phyloP scores from a whole-genome alignment of 2,329 filamentous ascomycete genomes.

The Ilyonectria sp. region DNA sequence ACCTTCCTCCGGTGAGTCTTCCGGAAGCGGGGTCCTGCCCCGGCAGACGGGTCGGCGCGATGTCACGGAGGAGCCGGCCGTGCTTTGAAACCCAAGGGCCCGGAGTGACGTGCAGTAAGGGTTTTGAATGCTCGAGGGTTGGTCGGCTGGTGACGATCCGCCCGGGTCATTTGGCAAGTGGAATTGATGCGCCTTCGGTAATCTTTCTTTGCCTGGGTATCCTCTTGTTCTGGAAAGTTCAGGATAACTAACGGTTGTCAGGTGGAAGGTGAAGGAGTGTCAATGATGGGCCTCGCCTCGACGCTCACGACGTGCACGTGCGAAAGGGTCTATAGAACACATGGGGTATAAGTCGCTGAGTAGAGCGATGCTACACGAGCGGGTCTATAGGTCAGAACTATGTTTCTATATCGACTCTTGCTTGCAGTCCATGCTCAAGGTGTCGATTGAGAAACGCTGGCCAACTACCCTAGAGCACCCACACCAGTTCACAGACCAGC shows the following conservation, averaged over 20 bases:
- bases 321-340: not conserved
- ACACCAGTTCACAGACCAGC: constrained; percentile 14
- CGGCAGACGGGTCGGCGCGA: not conserved
- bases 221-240: not conserved
- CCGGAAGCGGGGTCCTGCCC: not conserved
- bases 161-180: not conserved
- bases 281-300: not conserved
- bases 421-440: not conserved
- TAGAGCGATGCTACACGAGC: not conserved
- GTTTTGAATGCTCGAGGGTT: not conserved
- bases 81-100: not conserved
- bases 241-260: too few relatives aligned
- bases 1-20: not conserved
- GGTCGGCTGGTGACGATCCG: not conserved
- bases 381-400: not conserved
- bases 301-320: not conserved
- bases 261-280: not conserved
- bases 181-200: not conserved
- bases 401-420: not conserved
- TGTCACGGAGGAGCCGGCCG: not conserved
- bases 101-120: not conserved
- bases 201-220: not conserved
- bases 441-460: not conserved
- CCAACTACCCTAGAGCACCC: constrained; percentile 17
- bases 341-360: not conserved